Evolutionary conservation across 176 grass and related monocot genomes (phyloP).

Genomic region (Triticum timopheevii): DNA sequence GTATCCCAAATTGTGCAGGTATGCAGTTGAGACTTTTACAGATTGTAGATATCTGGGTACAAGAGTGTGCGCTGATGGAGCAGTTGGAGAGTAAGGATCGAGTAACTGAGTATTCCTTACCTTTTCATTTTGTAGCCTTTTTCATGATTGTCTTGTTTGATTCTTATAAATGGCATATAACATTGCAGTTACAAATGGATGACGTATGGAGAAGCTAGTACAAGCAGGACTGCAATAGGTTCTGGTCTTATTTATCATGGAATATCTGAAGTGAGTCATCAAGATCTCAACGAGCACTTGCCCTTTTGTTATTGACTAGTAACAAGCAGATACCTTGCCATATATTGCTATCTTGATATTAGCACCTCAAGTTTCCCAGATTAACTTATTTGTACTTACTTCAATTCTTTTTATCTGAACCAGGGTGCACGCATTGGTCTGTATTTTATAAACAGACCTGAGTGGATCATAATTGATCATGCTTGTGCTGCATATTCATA

Average conservation of each 20-base stretch:
- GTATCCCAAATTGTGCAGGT: slow-evolving; percentile 40
- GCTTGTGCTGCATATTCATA: slow-evolving; percentile 92
- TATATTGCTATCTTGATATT: slow-evolving; percentile 3
- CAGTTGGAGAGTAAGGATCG: slow-evolving; percentile 88
- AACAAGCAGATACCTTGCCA: slow-evolving; percentile 19
- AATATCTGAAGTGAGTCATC: slow-evolving; percentile 71
- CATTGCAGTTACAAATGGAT: slow-evolving; percentile 88
- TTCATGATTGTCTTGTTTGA: slow-evolving; percentile 4
- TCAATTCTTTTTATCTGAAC: slow-evolving; percentile 24
- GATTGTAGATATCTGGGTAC: slow-evolving; percentile 92
- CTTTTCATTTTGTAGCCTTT: slow-evolving; percentile 4
- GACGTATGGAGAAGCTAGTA: slow-evolving; percentile 91
- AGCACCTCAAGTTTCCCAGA: not conserved
- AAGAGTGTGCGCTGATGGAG: slow-evolving; percentile 71
- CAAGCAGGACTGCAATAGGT: slow-evolving; percentile 66
- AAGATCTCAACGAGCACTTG: not conserved
- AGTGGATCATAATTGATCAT: slow-evolving; percentile 93
- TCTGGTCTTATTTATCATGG: slow-evolving; percentile 79
- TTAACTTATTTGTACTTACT: slow-evolving; percentile 10
- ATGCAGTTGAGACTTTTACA: slow-evolving; percentile 76
- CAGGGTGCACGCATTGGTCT: slow-evolving; percentile 84
- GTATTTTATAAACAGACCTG: slow-evolving; percentile 96
- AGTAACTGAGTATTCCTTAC: not conserved
- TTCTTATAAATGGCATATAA: slow-evolving; percentile 5
- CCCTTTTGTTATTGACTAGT: slow-evolving; percentile 12